Evolutionary conservation across 2,329 filamentous ascomycete genomes (phyloP), one percentile per base, ranked within the genome.

Genomic region (Diaporthe destruens): DNA sequence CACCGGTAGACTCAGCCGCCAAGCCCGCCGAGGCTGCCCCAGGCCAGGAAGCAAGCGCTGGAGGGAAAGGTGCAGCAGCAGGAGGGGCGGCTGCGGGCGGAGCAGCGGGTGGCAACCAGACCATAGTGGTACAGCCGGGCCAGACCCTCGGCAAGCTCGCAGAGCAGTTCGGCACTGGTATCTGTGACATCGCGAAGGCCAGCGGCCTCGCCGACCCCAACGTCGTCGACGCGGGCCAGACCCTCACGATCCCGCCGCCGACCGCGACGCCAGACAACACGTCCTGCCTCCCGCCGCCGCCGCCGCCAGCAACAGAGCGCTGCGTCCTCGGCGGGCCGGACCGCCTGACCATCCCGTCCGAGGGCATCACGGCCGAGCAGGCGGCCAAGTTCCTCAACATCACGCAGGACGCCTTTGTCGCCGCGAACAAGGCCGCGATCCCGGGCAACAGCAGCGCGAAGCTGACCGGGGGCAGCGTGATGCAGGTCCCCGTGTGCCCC

Each of bases 111-210:
- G 61, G 44, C 32, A 57, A 67, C 59, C 57, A 34, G 8, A 71
- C 69, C n/a, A 14, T 71, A 4, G 36, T 39, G 25, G 61, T 67
- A 25, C 18, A 57, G 59, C 18, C 16, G 16, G 69, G 69, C 20
- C 59, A 71, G 14, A 67, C 69, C 8, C 69, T 71, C 47, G 18
- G 69, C 59, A 34, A 23, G 8, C 18, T 71, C 29, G 51, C 49
- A 23, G 18, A 63, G 25, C 57, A 71, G 3, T 71, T 71, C 39
- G 69, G 69, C 12, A 65, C 63, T 7, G 69, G 69, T 6, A 71
- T 71, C 23, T 71, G 69, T 29, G 69, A 71, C 59, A 71, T 71
- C 42, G 69, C 59, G 6, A 71, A 67, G 16, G 69, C 69, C 39
- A 71, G 53, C 59, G n/a, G n/a, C 51, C 25, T 71, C 25, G 39